phyloP scores from a whole-genome alignment of 108 stramenopile species.

The Cyclotella distinguenda region DNA sequence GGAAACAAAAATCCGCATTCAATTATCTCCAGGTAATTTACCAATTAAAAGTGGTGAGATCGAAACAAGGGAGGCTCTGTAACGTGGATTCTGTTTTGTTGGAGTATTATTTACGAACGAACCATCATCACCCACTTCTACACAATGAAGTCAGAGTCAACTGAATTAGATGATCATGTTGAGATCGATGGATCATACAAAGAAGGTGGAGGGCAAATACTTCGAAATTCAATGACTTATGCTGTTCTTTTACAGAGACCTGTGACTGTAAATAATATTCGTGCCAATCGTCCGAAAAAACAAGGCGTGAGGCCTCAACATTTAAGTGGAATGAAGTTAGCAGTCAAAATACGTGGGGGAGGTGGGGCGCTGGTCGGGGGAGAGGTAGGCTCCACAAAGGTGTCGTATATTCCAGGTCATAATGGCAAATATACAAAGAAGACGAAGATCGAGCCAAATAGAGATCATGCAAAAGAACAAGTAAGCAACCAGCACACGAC shows the following conservation, averaged over 20 bases:
- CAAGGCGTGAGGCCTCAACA: conserved; percentile 67
- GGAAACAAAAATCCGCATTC: too few species aligned
- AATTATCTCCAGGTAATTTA: too few species aligned
- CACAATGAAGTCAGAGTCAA: neutral
- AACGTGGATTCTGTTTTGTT: too few species aligned
- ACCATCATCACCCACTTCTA: neutral
- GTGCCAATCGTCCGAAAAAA: conserved; percentile 43
- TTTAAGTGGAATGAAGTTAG: conserved; percentile 45
- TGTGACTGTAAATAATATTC: conserved; percentile 49
- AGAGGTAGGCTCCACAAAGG: conserved; percentile 34
- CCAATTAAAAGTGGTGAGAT: too few species aligned
- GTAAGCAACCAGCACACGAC: neutral
- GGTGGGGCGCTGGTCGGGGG: conserved; percentile 31
- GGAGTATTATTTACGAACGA: too few species aligned
- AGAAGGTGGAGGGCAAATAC: conserved; percentile 78
- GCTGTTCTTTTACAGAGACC: conserved; percentile 48
- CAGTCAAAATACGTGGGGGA: conserved; percentile 39
- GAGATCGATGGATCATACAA: conserved; percentile 60
- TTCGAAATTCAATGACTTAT: conserved; percentile 63
- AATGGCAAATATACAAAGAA: neutral
- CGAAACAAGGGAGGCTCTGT: too few species aligned
- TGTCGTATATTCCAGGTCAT: conserved; percentile 28
- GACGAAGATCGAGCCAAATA: neutral
- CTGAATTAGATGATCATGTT: neutral
- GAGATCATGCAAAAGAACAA: neutral